phyloP scores from a whole-genome alignment of 2,329 filamentous ascomycete species.

The Coniochaeta sp. region DNA sequence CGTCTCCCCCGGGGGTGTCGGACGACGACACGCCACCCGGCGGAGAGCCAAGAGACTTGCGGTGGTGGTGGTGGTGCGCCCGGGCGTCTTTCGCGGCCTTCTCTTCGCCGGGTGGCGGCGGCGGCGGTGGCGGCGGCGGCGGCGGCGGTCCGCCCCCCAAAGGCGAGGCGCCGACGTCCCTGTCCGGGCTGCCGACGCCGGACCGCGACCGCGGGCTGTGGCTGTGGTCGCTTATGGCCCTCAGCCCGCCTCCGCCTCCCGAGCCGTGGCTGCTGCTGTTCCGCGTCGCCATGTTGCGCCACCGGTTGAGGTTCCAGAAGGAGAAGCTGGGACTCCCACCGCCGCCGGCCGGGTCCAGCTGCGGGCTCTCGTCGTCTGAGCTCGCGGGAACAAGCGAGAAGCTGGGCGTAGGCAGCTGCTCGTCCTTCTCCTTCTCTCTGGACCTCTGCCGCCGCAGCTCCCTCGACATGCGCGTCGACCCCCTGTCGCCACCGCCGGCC shows the following conservation, averaged over 20 bases:
- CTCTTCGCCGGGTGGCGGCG: not conserved
- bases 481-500: not conserved
- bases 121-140: no score
- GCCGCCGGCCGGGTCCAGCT: constrained; percentile 29
- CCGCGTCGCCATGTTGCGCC: constrained; percentile 34
- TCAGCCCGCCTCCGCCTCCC: no score
- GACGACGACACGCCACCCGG: no score
- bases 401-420: constrained; percentile 44
- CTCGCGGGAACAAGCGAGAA: constrained; percentile 41
- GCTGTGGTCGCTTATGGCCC: not conserved
- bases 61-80: no score
- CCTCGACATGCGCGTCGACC: not conserved
- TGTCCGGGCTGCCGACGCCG: not conserved
- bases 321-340: constrained; percentile 35
- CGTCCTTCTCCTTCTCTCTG: constrained; percentile 11
- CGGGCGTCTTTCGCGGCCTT: not conserved
- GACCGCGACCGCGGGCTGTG: not conserved
- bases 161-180: not conserved
- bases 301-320: constrained; percentile 53
- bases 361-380: constrained; percentile 28
- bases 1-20: not conserved
- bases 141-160: no score
- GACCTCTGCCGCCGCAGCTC: not conserved
- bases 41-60: not conserved
- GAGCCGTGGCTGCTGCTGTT: constrained; percentile 8